These are phyloP conservation scores for Chimonanthus salicifolius DNA, from an alignment of 164 flowering plant species.

Conservation along the genomic window DNA sequence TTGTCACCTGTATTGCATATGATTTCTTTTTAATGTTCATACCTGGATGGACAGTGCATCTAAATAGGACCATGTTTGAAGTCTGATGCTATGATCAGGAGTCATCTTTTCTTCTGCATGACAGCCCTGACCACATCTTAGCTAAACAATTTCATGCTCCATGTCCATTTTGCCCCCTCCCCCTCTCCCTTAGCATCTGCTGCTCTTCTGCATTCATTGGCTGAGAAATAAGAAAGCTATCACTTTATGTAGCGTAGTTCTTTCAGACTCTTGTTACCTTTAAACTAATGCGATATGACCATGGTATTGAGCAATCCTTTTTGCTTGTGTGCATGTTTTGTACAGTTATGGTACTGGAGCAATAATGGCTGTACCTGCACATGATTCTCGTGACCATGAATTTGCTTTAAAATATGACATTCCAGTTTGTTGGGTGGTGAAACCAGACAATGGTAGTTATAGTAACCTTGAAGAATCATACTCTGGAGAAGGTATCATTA, in stretches of 20 bases:
- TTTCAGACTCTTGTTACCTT: not conserved
- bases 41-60: not conserved
- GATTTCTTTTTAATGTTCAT: not conserved
- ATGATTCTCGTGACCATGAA: constrained; percentile 84
- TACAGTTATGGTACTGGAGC: constrained; percentile 98
- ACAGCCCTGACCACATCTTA: no score
- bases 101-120: no score
- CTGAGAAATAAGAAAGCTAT: not conserved
- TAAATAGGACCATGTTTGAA: not conserved
- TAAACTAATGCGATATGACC: not conserved
- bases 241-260: not conserved
- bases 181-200: not conserved
- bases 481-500: constrained; percentile 62
- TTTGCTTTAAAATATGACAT: constrained; percentile 80
- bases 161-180: not conserved
- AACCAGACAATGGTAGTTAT: constrained; percentile 35
- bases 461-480: constrained; percentile 38
- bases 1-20: not conserved
- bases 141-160: not conserved
- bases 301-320: not conserved
- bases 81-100: no score
- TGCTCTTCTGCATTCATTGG: not conserved
- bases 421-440: constrained; percentile 65
- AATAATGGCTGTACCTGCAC: constrained; percentile 99
- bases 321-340: not conserved